Conservation (phyloP, 2,329 filamentous ascomycete species). For the Stemphylium vesicarium region DNA sequence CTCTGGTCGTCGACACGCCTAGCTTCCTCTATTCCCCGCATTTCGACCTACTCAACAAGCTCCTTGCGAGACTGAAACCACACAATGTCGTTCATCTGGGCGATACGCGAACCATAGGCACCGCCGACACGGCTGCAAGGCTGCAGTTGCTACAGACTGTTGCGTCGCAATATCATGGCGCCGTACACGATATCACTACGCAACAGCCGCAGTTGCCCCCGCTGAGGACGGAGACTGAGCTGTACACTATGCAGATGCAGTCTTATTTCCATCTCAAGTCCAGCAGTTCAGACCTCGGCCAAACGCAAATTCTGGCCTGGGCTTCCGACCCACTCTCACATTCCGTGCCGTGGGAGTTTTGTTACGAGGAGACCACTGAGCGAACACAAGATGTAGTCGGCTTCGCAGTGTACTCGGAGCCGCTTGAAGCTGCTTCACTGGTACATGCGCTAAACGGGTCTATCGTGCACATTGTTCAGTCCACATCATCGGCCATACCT, state of each 20-base stretch:
- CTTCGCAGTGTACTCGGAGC: conserved; percentile 71
- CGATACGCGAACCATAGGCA: conserved; percentile 47
- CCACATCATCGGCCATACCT: conserved; percentile 57
- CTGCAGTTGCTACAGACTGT: conserved; percentile 59
- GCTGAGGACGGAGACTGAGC: conserved; percentile 67
- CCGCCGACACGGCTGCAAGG: conserved; percentile 66
- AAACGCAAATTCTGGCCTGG: conserved; percentile 53
- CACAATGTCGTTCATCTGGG: conserved; percentile 72
- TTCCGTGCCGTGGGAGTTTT: conserved; percentile 66
- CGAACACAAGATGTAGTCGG: conserved; percentile 63
- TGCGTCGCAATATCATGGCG: conserved; percentile 42
- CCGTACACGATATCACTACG: conserved; percentile 64
- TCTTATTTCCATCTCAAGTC: conserved; percentile 71
- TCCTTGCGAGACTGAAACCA: conserved; percentile 63
- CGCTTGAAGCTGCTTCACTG: conserved; percentile 64
- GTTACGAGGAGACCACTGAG: conserved; percentile 59
- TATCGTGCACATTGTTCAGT: conserved; percentile 69
- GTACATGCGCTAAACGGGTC: conserved; percentile 72
- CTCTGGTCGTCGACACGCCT: conserved; percentile 75
- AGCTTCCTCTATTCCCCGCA: conserved; percentile 77
- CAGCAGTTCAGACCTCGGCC: conserved; percentile 12
- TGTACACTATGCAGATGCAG: conserved; percentile 78
- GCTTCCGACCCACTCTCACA: conserved; percentile 62
- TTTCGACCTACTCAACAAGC: conserved; percentile 65
- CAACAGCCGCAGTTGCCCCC: conserved; percentile 47